Evolutionary conservation across 1,139 yeast species (phyloP).

Genomic region (Wickerhamomyces sp.): DNA sequence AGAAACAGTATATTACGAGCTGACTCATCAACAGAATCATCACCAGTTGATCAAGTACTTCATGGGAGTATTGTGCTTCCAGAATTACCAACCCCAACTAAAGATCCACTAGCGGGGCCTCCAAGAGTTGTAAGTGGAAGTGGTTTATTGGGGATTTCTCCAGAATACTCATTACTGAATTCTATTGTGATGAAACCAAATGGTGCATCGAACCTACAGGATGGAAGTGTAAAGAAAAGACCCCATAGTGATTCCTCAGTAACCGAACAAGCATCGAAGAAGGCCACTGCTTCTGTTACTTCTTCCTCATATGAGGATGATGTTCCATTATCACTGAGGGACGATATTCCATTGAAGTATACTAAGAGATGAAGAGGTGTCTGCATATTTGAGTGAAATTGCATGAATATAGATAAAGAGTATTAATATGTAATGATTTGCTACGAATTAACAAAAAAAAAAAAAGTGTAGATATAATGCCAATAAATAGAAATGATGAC

Average conservation of each 20-base stretch:
- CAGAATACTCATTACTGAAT: not conserved
- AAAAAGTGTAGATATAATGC: too few relatives aligned
- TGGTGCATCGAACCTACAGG: not conserved
- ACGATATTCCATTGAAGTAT: not conserved
- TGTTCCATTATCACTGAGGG: slow-evolving; percentile 4
- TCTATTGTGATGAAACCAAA: not conserved
- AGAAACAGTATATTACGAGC: not conserved
- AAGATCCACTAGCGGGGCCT: not conserved
- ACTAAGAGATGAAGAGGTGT: not conserved
- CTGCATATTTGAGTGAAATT: not conserved
- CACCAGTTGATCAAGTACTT: not conserved
- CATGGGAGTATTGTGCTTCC: not conserved
- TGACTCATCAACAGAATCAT: not conserved
- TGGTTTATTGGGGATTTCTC: slow-evolving; percentile 9
- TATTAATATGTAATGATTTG: too few relatives aligned
- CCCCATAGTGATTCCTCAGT: not conserved
- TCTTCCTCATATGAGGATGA: slow-evolving; percentile 4
- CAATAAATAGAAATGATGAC: too few relatives aligned
- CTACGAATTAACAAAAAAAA: too few relatives aligned
- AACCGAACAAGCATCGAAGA: slow-evolving; percentile 1
- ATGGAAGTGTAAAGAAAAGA: slow-evolving; percentile 3
- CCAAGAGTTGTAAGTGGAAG: not conserved
- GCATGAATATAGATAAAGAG: too few relatives aligned
- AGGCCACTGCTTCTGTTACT: slow-evolving; percentile 1
- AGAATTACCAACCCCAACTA: not conserved